Evolutionary conservation across 73 alveolate genomes (phyloP).

Genomic region (Stentor roeselii): DNA sequence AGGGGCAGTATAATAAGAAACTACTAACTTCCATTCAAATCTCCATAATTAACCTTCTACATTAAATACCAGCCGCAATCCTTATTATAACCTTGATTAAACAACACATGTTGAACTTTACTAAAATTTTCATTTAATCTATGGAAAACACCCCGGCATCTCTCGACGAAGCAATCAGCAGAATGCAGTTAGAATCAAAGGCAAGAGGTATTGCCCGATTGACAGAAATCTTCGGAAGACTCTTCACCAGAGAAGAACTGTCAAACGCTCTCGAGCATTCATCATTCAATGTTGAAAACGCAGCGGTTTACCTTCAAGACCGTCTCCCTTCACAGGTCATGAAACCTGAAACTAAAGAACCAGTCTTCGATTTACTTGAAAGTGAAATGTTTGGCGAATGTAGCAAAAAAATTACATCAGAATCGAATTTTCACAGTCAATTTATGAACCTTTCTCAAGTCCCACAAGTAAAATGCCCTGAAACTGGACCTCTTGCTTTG

Average conservation of each 20-base stretch:
- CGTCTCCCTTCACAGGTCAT: not conserved
- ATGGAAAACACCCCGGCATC: not conserved
- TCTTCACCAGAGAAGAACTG: conserved; percentile 6
- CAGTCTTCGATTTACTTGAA: not conserved
- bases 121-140: too few species aligned
- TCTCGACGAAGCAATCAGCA: not conserved
- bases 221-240: not conserved
- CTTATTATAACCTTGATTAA: too few species aligned
- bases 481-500: not conserved
- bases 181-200: not conserved
- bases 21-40: not conserved
- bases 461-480: not conserved
- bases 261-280: not conserved
- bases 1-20: too few species aligned
- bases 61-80: not conserved
- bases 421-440: too few species aligned
- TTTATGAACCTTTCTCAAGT: not conserved
- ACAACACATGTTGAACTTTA: not conserved
- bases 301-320: conserved; percentile 12
- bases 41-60: not conserved
- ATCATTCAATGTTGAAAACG: not conserved
- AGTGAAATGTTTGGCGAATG: too few species aligned
- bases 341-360: not conserved
- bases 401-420: too few species aligned
- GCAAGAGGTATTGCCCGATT: not conserved